Evolutionary conservation across 2,329 filamentous ascomycete species (phyloP).

Genomic region (Furcasterigmium furcatum): DNA sequence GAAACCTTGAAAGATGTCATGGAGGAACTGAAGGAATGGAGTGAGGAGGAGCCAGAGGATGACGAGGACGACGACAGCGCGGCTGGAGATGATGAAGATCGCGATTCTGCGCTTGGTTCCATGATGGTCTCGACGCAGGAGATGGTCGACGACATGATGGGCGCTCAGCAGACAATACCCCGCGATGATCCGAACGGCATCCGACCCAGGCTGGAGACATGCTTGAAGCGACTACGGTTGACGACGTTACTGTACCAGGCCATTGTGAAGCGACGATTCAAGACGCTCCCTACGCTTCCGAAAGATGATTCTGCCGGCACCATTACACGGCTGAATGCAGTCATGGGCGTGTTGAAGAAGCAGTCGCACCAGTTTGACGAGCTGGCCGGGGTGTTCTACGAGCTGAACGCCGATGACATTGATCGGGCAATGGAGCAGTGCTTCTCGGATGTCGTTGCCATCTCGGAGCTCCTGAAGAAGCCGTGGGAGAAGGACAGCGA

Average conservation of each 20-base stretch:
- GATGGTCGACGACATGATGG: slow-evolving; percentile 67
- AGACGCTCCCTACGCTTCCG: slow-evolving; percentile 47
- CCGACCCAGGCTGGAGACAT: slow-evolving; percentile 60
- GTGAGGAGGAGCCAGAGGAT: slow-evolving; percentile 65
- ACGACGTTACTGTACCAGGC: slow-evolving; percentile 67
- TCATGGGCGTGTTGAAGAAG: slow-evolving; percentile 51
- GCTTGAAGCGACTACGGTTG: slow-evolving; percentile 63
- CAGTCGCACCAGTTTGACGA: slow-evolving; percentile 70
- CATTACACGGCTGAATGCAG: slow-evolving; percentile 48
- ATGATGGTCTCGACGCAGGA: slow-evolving; percentile 42
- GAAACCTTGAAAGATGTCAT: slow-evolving; percentile 79
- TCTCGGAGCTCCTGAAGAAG: slow-evolving; percentile 50
- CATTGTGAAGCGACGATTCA: slow-evolving; percentile 66
- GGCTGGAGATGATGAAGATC: slow-evolving; percentile 30
- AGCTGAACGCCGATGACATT: slow-evolving; percentile 56
- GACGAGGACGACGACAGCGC: slow-evolving; percentile 52
- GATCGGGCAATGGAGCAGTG: slow-evolving; percentile 57
- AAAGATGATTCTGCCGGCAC: slow-evolving; percentile 20
- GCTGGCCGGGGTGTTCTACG: slow-evolving; percentile 70
- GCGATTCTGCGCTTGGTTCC: slow-evolving; percentile 30
- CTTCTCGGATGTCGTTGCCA: slow-evolving; percentile 55
- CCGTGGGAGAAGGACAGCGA: slow-evolving; percentile 66
- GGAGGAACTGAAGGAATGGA: slow-evolving; percentile 85
- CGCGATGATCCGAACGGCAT: slow-evolving; percentile 61
- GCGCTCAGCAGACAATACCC: slow-evolving; percentile 57